Percentiles rank a stretch among this genome's conserved stretches.
Conservation (phyloP, 2,329 filamentous ascomycete genomes). For the Rhynchosporium agropyri region DNA sequence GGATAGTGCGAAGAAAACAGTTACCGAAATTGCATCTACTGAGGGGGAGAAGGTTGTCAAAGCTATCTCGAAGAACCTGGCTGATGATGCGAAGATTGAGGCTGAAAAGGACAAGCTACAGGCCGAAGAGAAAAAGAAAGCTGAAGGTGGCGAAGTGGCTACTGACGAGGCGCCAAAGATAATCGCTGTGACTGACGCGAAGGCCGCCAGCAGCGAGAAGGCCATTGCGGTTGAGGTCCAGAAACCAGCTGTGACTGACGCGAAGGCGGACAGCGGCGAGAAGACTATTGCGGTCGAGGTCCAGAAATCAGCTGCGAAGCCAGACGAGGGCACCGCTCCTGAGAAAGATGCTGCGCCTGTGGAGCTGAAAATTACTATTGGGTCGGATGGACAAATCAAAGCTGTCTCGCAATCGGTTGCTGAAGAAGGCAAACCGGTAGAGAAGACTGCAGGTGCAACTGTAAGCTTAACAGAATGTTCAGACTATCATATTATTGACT, state of each 20-base stretch:
- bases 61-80: constrained; percentile 31
- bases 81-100: constrained; percentile 23
- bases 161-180: neutral
- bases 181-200: neutral
- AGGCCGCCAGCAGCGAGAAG: constrained; percentile 6
- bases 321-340: neutral
- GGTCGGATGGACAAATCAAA: constrained; percentile 28
- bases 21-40: constrained; percentile 29
- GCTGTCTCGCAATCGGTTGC: constrained; percentile 21
- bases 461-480: neutral
- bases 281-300: neutral
- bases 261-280: neutral
- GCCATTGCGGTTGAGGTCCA: neutral
- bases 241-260: neutral
- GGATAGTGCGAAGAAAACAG: constrained; percentile 29
- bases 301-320: constrained; percentile 4
- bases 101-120: constrained; percentile 18
- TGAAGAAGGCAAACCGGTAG: neutral
- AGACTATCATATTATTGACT: neutral
- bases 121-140: constrained; percentile 10
- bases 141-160: constrained; percentile 9
- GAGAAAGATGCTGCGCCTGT: constrained; percentile 16
- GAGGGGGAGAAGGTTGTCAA: constrained; percentile 32
- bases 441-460: neutral
- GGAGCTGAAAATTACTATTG: constrained; percentile 27